A percentile compares a stretch with the other conserved stretches of the same genome.
These are phyloP conservation scores for Acorus gramineus DNA, from an alignment of 106 monocot species.

Conservation along the genomic window DNA sequence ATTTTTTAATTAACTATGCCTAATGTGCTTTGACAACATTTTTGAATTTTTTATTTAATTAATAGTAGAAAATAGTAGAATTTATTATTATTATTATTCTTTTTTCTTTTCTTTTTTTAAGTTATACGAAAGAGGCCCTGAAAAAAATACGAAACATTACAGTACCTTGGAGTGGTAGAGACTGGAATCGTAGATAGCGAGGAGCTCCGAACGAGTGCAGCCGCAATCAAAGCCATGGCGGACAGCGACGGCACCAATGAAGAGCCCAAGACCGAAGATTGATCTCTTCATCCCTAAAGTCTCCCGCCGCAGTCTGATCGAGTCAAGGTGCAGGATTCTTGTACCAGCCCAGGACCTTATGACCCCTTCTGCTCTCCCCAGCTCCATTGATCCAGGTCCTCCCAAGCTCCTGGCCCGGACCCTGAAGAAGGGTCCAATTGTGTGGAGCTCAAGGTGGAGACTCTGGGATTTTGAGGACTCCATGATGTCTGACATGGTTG, in stretches of 20 bases:
- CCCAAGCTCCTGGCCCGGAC: constrained; percentile 11
- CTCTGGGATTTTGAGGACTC: constrained; percentile 34
- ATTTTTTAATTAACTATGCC: too few species aligned
- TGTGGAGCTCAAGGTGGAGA: constrained; percentile 28
- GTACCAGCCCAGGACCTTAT: constrained; percentile 16
- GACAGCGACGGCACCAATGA: constrained; percentile 22
- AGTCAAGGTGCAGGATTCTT: constrained; percentile 23
- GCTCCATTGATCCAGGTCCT: constrained; percentile 8
- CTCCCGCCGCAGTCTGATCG: constrained; percentile 15
- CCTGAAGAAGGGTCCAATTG: constrained; percentile 54
- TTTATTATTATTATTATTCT: too few species aligned
- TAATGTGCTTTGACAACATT: too few species aligned
- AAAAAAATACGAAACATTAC: too few species aligned
- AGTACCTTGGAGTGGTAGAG: constrained; percentile 21
- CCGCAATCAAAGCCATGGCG: constrained; percentile 25
- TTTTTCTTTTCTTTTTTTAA: too few species aligned
- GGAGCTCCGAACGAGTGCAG: constrained; percentile 25
- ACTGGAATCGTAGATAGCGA: constrained; percentile 26
- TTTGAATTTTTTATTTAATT: too few species aligned
- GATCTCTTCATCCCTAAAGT: constrained; percentile 19
- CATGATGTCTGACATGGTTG: constrained; percentile 62
- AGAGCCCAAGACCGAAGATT: constrained; percentile 27
- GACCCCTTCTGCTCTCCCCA: constrained; percentile 33
- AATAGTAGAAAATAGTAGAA: too few species aligned
- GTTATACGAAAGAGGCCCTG: too few species aligned